Conservation (phyloP, 371 early-diverging fungal genomes). For the Nematocida ausubeli region DNA sequence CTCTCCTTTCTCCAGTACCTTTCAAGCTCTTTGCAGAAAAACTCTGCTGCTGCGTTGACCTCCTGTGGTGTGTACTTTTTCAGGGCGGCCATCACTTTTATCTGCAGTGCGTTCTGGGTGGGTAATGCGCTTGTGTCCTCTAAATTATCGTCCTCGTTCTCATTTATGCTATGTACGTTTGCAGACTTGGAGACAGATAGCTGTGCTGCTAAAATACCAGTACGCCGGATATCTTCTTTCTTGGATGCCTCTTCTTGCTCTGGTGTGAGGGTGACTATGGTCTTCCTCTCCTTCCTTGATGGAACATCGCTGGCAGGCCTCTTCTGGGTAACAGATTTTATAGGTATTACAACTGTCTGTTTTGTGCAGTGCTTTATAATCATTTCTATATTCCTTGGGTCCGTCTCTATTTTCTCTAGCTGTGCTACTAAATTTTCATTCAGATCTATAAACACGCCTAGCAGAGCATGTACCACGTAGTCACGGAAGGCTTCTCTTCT, state of each 20-base stretch:
- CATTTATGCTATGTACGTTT: neutral
- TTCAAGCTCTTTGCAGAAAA: slow-evolving; percentile 33
- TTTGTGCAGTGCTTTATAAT: neutral
- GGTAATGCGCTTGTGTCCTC: neutral
- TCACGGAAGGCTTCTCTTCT: neutral
- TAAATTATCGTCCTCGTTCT: neutral
- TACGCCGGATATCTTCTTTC: slow-evolving; percentile 19
- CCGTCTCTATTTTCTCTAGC: neutral
- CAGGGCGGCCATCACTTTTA: neutral
- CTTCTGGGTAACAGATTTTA: neutral
- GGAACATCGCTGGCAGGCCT: neutral
- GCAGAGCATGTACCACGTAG: neutral
- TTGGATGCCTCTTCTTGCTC: neutral
- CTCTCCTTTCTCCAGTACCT: slow-evolving; percentile 45
- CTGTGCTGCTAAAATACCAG: slow-evolving; percentile 34
- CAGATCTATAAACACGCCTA: slow-evolving; percentile 1
- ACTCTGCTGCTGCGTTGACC: neutral
- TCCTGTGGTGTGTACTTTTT: neutral
- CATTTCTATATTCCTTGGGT: neutral
- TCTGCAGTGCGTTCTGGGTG: neutral
- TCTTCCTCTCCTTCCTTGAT: neutral
- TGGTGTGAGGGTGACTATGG: neutral
- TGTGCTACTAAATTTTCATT: neutral
- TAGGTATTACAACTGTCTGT: neutral
- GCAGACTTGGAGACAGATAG: slow-evolving; percentile 17